Evolutionary conservation across 2,329 filamentous ascomycete species (phyloP).

Genomic region (Orbilia brochopaga): DNA sequence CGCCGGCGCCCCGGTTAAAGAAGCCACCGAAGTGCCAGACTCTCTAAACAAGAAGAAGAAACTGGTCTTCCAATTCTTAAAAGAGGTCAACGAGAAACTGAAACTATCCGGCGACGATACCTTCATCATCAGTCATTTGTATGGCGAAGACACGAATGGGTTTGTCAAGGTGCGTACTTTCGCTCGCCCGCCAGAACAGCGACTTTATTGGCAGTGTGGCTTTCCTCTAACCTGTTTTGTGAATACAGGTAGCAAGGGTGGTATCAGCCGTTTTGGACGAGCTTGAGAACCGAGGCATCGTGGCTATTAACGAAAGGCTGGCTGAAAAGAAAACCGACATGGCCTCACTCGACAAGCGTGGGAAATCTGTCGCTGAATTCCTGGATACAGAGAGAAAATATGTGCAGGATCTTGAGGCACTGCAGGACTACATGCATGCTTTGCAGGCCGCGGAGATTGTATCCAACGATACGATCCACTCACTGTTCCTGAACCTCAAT

Average conservation of each 20-base stretch:
- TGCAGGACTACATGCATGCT: constrained; percentile 88
- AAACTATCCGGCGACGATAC: constrained; percentile 79
- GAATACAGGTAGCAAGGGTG: constrained; percentile 76
- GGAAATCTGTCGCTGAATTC: constrained; percentile 89
- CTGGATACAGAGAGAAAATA: constrained; percentile 97
- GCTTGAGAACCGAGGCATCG: constrained; percentile 76
- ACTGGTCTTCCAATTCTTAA: constrained; percentile 88
- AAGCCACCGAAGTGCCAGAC: constrained; percentile 68
- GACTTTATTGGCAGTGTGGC: neutral
- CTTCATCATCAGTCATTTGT: constrained; percentile 89
- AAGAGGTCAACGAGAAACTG: constrained; percentile 83
- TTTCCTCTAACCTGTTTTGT: neutral
- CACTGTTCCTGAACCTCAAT: constrained; percentile 96
- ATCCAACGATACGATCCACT: constrained; percentile 86
- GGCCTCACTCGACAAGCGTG: constrained; percentile 70
- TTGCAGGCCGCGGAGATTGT: constrained; percentile 87
- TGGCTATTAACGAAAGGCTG: constrained; percentile 68
- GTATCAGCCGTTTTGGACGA: constrained; percentile 91
- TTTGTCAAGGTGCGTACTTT: constrained; percentile 78
- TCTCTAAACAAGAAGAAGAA: constrained; percentile 75
- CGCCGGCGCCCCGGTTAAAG: constrained; percentile 70
- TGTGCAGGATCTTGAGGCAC: constrained; percentile 91
- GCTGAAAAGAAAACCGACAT: constrained; percentile 64
- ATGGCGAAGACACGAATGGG: constrained; percentile 91
- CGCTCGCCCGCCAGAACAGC: too few relatives aligned